Evolutionary conservation across 2,329 filamentous ascomycete species (phyloP), one percentile per base, ranked within the genome.

Genomic region (Chalara sp.): DNA sequence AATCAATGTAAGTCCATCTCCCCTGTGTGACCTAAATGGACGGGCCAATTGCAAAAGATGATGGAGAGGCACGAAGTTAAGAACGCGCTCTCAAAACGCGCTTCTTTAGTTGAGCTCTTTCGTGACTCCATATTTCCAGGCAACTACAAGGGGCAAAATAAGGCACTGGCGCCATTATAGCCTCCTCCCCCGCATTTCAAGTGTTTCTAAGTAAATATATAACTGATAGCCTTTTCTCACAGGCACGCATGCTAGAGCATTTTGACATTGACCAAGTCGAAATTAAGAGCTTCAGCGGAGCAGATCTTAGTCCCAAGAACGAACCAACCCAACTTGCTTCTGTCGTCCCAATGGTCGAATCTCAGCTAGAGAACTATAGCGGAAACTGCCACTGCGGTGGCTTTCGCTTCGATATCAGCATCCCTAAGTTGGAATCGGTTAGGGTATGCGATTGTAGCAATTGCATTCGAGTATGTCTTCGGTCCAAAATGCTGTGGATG

Each of bases 1-100:
- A 4, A 46, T 78, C 45, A 78, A 78, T 58, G 74, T 74, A 59
- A 53, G 66, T 42, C 8, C 30, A 28, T 11, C 28, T n/a, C 10
- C 29, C 42, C 7, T 31, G 35, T 43, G 6, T 46, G 32, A 41
- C 6, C n/a, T 21, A 21, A 21, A 31, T 32, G 6, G 41, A 11
- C 4, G n/a, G 8, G 4, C 4, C 35, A 37, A 37, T 10, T n/a
- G 8, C 35, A 37, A n/a, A 37, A 37, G 21, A 21, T 21, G 21
- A 21, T 21, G 21, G 21, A 21, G 21, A 21, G 21, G 21, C 21
- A 21, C 21, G 3, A 21, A 21, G 21, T 21, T 21, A 21, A 21
- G 21, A 21, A 21, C 3, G 21, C 21, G 21, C 21, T 21, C 21
- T 21, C 21, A 21, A 21, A 21, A 21, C 21, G 21, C 21, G 21